A percentile compares a stretch with the other conserved stretches of the same genome.
Conservation (phyloP, 768 basidiomycete genomes). For the Russula emetica region DNA sequence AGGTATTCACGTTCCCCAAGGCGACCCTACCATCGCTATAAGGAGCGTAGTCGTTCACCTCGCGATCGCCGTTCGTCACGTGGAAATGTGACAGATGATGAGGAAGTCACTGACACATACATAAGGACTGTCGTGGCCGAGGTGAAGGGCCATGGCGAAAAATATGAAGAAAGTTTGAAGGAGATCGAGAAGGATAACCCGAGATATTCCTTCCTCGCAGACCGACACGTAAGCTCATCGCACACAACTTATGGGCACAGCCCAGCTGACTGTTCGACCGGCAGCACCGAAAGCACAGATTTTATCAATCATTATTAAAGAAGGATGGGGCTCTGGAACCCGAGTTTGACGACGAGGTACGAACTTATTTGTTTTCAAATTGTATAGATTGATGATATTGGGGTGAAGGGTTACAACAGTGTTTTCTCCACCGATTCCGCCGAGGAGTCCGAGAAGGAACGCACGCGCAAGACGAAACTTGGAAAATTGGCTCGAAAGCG, state of each 20-base stretch:
- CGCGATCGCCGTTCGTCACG: conserved; percentile 38
- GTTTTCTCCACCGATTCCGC: conserved; percentile 90
- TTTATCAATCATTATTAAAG: conserved; percentile 65
- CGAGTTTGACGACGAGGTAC: conserved; percentile 79
- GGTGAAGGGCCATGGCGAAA: conserved; percentile 72
- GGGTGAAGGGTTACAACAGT: conserved; percentile 72
- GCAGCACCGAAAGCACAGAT: conserved; percentile 68
- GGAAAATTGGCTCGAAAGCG: conserved; percentile 76
- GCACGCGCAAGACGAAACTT: conserved; percentile 66
- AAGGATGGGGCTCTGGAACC: conserved; percentile 51
- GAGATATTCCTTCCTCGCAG: conserved; percentile 72
- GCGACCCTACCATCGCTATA: conserved; percentile 34
- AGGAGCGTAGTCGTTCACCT: conserved; percentile 45
- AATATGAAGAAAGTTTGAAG: conserved; percentile 69
- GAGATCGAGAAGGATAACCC: conserved; percentile 77
- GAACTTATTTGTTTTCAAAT: not conserved
- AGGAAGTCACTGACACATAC: conserved; percentile 76
- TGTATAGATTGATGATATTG: conserved; percentile 3
- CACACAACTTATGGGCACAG: conserved; percentile 30
- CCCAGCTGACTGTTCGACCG: conserved; percentile 3
- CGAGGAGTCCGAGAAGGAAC: conserved; percentile 89
- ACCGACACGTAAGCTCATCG: conserved; percentile 17
- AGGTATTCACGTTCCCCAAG: conserved; percentile 43
- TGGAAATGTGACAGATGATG: conserved; percentile 46
- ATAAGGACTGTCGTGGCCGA: conserved; percentile 83